Percentiles rank a stretch among this genome's conserved stretches.
phyloP scores from a whole-genome alignment of 176 grass and related monocot species.

The Aegilops bicornis region DNA sequence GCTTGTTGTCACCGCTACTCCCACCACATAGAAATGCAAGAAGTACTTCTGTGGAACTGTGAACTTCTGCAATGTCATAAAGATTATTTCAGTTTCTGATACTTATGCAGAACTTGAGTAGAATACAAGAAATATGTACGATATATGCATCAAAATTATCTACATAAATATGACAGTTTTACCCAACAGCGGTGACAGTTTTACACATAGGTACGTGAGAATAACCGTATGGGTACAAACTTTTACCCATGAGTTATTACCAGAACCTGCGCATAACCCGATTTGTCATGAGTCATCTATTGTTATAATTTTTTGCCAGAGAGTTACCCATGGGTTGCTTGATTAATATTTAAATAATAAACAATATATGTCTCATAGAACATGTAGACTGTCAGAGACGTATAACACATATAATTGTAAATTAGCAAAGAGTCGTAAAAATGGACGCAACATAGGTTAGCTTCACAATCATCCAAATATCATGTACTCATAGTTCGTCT shows the following conservation, averaged over 20 bases:
- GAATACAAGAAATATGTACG: neutral
- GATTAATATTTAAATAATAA: neutral
- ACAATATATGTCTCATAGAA: neutral
- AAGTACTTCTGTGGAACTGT: constrained; percentile 89
- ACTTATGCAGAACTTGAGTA: constrained; percentile 2
- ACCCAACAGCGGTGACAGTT: too few relatives aligned
- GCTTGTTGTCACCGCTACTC: constrained; percentile 49
- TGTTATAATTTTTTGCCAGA: neutral
- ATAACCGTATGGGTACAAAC: neutral
- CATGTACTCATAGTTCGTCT: neutral
- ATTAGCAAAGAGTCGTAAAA: neutral
- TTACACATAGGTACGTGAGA: neutral
- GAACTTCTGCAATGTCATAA: constrained; percentile 65
- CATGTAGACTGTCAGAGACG: neutral
- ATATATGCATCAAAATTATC: neutral
- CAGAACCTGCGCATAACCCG: neutral
- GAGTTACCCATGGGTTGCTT: neutral
- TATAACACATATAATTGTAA: neutral
- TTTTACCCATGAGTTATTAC: neutral
- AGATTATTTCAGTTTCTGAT: constrained; percentile 1
- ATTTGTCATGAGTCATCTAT: neutral
- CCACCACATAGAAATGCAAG: constrained; percentile 91
- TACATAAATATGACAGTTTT: neutral
- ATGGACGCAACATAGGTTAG: neutral
- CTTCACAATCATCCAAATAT: neutral